Conservation (phyloP, 805 yeast species). For the Candida schatavii region DNA sequence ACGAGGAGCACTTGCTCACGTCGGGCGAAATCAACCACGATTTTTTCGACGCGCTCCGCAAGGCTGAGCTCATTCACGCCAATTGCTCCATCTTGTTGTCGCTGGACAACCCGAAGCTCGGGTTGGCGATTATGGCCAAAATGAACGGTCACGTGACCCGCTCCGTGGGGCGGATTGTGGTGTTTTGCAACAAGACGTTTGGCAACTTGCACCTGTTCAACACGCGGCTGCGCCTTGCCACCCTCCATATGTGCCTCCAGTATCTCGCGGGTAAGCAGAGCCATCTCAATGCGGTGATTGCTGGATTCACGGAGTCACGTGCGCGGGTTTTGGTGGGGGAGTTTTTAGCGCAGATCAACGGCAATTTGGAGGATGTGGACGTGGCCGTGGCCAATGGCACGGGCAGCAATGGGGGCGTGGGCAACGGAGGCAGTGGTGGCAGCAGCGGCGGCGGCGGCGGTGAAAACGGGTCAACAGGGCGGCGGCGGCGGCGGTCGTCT, state of each 20-base stretch:
- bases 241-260: conserved; percentile 30
- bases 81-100: conserved; percentile 71
- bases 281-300: conserved; percentile 57
- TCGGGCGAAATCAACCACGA: conserved; percentile 47
- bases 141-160: conserved; percentile 49
- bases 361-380: conserved; percentile 16
- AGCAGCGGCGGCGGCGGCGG: conserved; percentile 9
- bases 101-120: conserved; percentile 63
- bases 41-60: conserved; percentile 58
- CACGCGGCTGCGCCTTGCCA: conserved; percentile 20
- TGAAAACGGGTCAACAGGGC: neutral
- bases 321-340: conserved; percentile 64
- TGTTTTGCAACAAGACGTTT: conserved; percentile 32
- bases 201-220: conserved; percentile 28
- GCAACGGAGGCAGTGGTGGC: conserved; percentile 5
- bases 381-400: neutral
- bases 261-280: conserved; percentile 39
- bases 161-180: conserved; percentile 27
- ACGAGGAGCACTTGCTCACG: conserved; percentile 61
- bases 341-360: conserved; percentile 56
- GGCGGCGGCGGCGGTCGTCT: neutral
- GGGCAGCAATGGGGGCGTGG: conserved; percentile 6
- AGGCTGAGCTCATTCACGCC: conserved; percentile 61
- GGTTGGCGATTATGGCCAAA: conserved; percentile 60
- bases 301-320: conserved; percentile 65